Conservation (phyloP, 441 rosid species). For the Francoa sonchifolia region DNA sequence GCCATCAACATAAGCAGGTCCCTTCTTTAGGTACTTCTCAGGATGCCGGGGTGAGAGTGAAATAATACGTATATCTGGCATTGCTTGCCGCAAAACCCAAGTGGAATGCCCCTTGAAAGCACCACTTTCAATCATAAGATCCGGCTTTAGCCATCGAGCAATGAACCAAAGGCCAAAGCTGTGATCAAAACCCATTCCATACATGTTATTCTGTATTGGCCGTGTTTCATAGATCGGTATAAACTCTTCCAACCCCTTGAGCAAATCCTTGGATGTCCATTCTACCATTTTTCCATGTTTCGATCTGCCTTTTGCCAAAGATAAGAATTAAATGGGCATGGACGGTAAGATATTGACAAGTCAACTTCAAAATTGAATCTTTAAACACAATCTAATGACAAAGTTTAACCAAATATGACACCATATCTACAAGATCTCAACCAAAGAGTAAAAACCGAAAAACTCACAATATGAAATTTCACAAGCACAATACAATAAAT, state of each 20-base stretch:
- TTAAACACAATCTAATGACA: not conserved
- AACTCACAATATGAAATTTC: too few species aligned
- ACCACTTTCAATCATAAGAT: conserved; percentile 93
- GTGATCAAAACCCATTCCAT: conserved; percentile 98
- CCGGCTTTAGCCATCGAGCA: conserved; percentile 75
- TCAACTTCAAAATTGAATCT: not conserved
- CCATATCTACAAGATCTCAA: not conserved
- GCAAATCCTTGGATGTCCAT: conserved; percentile 89
- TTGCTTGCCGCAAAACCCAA: conserved; percentile 96
- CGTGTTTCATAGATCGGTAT: conserved; percentile 81
- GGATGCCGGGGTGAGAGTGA: conserved; percentile 90
- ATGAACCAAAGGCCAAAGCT: conserved; percentile 99
- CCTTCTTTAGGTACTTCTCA: conserved; percentile 77
- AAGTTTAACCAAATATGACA: not conserved
- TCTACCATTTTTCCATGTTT: conserved; percentile 87
- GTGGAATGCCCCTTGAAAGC: conserved; percentile 98
- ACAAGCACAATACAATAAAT: too few species aligned
- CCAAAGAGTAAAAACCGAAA: too few species aligned
- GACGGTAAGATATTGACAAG: conserved; percentile 18
- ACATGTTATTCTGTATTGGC: conserved; percentile 81
- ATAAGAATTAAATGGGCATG: conserved; percentile 38
- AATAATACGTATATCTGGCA: conserved; percentile 64
- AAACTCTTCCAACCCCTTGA: conserved; percentile 80
- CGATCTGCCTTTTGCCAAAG: conserved; percentile 98
- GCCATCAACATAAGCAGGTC: conserved; percentile 89